Evolutionary conservation across 1,284 basidiomycete genomes (phyloP), one percentile per base, ranked within the genome.

Genomic region (Gymnopus androsaceus): DNA sequence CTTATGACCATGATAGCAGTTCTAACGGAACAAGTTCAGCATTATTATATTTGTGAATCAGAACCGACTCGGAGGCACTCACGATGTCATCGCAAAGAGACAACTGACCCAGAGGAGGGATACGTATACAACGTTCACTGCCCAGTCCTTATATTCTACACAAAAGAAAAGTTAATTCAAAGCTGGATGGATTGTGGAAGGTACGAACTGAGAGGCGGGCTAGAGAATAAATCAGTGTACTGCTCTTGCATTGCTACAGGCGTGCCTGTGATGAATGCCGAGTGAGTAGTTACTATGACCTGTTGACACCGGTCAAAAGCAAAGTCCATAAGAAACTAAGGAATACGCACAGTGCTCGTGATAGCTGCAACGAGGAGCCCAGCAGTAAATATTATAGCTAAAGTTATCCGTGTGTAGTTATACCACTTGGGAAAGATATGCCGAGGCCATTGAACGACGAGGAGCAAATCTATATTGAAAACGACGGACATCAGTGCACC

Each of bases 391-490:
- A 61, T 36, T 4, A 67, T 56, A 3, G 69, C 66, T 7, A 64
- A 21, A 19, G 42, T 37, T 34, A 61, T 57, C 59, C 63, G 67
- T 4, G 61, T 55, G 2, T 36, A 38, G 21, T 63, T 63, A 49
- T 69, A 71, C 70, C 69, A 70, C 23, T 15, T 27, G 4, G 70
- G 69, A 38, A 71, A 73, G 42, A 49, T 25, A 65, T 59, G 27
- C n/a, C 56, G 37, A 1, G 70, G 71, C 63, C 66, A 73, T 51
- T 71, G 67, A 0, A 72, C 45, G 1, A 73, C 63, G 48, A 73
- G 67, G 61, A 72, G 70, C 41, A 69, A 69, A 36, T 73, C 71
- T 1, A 68, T 63, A n/a, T 69, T 68, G 50, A 70, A 71, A 4
- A 72, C 14, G 1, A 66, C 68, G 4, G 70, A 67, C 7, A 71